These are phyloP conservation scores for Chimonanthus praecox DNA, from an alignment of 164 flowering plant genomes.

Conservation along the genomic window DNA sequence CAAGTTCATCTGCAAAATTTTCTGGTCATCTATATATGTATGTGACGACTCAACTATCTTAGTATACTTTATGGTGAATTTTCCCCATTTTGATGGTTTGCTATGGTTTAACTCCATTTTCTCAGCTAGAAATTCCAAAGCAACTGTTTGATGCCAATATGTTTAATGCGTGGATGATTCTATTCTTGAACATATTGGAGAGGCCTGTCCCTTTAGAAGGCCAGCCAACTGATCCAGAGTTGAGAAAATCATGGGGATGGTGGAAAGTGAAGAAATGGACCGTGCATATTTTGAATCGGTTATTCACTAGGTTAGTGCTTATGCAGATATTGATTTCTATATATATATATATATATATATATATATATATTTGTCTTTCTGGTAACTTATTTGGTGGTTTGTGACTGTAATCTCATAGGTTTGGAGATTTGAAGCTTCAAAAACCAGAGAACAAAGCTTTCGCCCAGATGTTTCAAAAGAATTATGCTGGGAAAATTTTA, in stretches of 20 bases:
- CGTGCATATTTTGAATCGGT: conserved; percentile 88
- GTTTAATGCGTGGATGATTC: conserved; percentile 94
- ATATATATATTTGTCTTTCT: not conserved
- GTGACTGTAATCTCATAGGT: conserved; percentile 34
- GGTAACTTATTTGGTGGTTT: not conserved
- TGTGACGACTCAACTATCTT: conserved; percentile 16
- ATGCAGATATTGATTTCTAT: not conserved
- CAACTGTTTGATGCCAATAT: conserved; percentile 80
- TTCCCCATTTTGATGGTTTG: not conserved
- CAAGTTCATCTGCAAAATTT: conserved; percentile 94
- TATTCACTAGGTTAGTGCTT: conserved; percentile 70
- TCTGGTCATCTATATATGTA: conserved; percentile 99
- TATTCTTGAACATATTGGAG: conserved; percentile 84
- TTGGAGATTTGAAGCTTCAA: conserved; percentile 91
- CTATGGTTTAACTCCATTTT: conserved; percentile 6
- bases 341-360: not conserved
- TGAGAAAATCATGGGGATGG: conserved; percentile 97
- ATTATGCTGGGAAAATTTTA: conserved; percentile 87
- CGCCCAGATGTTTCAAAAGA: conserved; percentile 93
- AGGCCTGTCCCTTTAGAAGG: conserved; percentile 95
- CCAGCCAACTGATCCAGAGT: conserved; percentile 90
- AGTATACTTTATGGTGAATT: not conserved
- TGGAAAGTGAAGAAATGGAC: conserved; percentile 99
- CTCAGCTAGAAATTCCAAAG: conserved; percentile 95
- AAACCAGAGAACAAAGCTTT: conserved; percentile 90